Evolutionary conservation across 78 protist species (phyloP).

Genomic region (Mastigamoeba balamuthi): DNA sequence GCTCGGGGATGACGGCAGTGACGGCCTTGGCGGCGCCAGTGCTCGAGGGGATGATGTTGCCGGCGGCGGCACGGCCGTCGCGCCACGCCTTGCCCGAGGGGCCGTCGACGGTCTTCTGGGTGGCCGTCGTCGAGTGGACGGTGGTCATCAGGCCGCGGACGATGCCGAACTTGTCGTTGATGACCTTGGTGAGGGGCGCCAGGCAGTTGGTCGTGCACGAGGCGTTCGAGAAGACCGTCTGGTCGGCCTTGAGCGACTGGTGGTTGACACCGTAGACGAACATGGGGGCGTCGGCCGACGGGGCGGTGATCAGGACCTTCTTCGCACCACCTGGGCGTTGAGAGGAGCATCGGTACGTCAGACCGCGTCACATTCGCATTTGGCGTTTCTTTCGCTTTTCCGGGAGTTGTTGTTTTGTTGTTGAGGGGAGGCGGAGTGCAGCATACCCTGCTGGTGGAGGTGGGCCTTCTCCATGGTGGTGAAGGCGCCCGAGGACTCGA

Average conservation of each 20-base stretch:
- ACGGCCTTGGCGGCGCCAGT: slow-evolving; percentile 99
- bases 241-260: slow-evolving; percentile 41
- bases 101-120: slow-evolving; percentile 96
- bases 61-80: slow-evolving; percentile 86
- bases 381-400: too few relatives aligned
- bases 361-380: too few relatives aligned
- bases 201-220: slow-evolving; percentile 99
- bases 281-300: slow-evolving; percentile 94
- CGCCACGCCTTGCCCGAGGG: slow-evolving; percentile 94
- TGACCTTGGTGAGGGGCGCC: slow-evolving; percentile 93
- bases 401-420: too few relatives aligned
- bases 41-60: slow-evolving; percentile 97
- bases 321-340: slow-evolving; percentile 96
- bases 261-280: slow-evolving; percentile 98
- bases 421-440: too few relatives aligned
- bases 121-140: slow-evolving; percentile 97
- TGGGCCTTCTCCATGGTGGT: slow-evolving; percentile 62
- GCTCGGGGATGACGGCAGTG: slow-evolving; percentile 78
- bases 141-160: slow-evolving; percentile 98
- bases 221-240: slow-evolving; percentile 81
- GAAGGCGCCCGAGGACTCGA: slow-evolving; percentile 99
- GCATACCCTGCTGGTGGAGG: slow-evolving; percentile 72
- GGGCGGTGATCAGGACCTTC: slow-evolving; percentile 98
- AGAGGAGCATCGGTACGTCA: too few relatives aligned
- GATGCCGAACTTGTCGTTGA: slow-evolving; percentile 93